Percentiles rank a stretch among this genome's conserved stretches.
Conservation (phyloP, 2,329 filamentous ascomycete species). For the Epichloe sp. region DNA sequence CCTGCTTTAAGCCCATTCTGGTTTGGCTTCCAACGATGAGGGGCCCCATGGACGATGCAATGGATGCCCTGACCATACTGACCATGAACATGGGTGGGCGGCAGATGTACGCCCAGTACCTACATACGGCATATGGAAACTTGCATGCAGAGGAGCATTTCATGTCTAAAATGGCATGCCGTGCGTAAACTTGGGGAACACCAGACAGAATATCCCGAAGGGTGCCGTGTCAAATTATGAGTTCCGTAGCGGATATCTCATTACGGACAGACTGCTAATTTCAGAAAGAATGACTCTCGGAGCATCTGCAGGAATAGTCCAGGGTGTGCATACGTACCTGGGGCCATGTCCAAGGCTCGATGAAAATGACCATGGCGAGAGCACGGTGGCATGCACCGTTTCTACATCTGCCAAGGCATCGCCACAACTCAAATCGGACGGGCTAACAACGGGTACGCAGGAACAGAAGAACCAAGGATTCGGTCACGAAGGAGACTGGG, state of each 20-base stretch:
- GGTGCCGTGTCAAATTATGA: no score
- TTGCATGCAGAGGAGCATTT: conserved; percentile 3
- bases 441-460: conserved; percentile 1
- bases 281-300: no score
- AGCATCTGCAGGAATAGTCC: no score
- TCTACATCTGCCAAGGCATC: background rate
- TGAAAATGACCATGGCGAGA: no score
- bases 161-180: background rate
- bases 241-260: no score
- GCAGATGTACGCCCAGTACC: conserved; percentile 3
- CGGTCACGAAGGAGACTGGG: background rate
- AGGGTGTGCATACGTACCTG: no score
- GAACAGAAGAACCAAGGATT: background rate
- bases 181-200: background rate
- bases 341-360: no score
- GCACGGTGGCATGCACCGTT: background rate
- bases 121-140: background rate
- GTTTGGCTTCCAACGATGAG: background rate
- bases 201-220: background rate
- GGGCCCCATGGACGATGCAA: background rate
- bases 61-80: background rate
- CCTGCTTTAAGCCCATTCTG: background rate
- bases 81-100: background rate
- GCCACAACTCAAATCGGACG: background rate
- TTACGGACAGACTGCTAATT: no score